Percentiles rank a stretch among this genome's conserved stretches.
These are phyloP conservation scores for Trichocladium uniseriatum DNA, from an alignment of 495 filamentous ascomycete species.

Conservation along the genomic window DNA sequence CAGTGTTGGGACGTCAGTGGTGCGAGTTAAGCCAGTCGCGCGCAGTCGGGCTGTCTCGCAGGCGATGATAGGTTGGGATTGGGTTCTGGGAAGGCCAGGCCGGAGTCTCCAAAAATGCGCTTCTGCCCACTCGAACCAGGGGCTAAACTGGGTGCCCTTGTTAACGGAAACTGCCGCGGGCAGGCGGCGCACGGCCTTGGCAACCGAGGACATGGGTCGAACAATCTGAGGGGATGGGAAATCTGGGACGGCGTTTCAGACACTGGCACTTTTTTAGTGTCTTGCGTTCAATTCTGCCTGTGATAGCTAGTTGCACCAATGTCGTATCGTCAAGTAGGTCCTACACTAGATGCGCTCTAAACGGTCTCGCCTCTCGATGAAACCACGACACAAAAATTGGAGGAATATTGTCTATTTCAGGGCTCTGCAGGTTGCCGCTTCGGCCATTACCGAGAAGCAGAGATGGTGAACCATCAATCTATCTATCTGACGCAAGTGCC, in stretches of 20 bases:
- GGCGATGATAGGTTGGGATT: conserved; percentile 1
- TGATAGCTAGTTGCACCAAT: neutral
- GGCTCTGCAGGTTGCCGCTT: too few species aligned
- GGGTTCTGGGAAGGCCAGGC: neutral
- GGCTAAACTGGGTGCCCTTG: conserved; percentile 3
- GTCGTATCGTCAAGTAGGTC: neutral
- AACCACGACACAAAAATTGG: too few species aligned
- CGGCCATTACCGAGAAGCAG: too few species aligned
- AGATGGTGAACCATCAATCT: neutral
- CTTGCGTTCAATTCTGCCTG: too few species aligned
- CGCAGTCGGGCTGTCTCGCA: conserved; percentile 1
- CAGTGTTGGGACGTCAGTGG: neutral
- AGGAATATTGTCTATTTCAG: too few species aligned
- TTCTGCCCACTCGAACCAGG: conserved; percentile 3
- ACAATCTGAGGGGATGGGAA: neutral
- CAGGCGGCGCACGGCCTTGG: conserved; percentile 1
- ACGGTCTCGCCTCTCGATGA: too few species aligned
- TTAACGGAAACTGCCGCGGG: conserved; percentile 8
- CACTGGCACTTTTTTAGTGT: too few species aligned
- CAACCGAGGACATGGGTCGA: conserved; percentile 1
- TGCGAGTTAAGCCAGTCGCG: conserved; percentile 5
- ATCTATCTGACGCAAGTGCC: too few species aligned
- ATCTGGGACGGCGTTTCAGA: too few species aligned
- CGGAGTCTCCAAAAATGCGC: conserved; percentile 5
- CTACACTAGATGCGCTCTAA: too few species aligned